Evolutionary conservation across 306 rosid genomes (phyloP).

Genomic region (Alnus glutinosa): DNA sequence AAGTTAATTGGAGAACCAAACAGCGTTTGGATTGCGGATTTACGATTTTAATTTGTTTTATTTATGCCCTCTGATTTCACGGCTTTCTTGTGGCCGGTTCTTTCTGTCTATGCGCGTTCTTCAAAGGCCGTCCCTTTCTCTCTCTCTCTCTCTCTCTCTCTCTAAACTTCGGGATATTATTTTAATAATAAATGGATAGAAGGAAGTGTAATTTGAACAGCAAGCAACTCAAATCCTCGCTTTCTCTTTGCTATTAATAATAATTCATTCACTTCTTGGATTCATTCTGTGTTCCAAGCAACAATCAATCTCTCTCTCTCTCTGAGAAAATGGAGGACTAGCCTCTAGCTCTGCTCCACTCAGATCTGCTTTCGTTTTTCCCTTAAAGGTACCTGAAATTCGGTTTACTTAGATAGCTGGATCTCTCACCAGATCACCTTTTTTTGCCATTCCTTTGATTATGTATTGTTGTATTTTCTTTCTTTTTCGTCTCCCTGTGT

Average conservation of each 20-base stretch:
- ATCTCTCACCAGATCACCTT: slow-evolving; percentile 25
- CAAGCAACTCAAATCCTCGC: neutral
- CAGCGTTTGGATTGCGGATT: no score
- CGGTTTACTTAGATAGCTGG: neutral
- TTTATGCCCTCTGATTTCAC: slow-evolving; percentile 19
- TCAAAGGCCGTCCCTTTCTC: neutral
- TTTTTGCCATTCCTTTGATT: neutral
- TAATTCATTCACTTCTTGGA: neutral
- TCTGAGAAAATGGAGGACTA: slow-evolving; percentile 19
- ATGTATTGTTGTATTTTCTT: neutral
- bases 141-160: neutral
- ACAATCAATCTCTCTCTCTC: neutral
- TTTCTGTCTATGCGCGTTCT: slow-evolving; percentile 13
- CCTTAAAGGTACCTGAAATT: slow-evolving; percentile 30
- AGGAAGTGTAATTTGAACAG: neutral
- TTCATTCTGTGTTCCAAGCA: neutral
- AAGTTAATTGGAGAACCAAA: neutral
- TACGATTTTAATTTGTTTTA: neutral
- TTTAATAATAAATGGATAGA: neutral
- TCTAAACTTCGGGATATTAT: neutral
- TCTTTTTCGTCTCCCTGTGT: neutral
- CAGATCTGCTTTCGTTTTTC: slow-evolving; percentile 32
- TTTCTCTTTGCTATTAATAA: slow-evolving; percentile 26
- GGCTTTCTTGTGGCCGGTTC: slow-evolving; percentile 21
- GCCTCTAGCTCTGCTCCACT: slow-evolving; percentile 6